These are phyloP conservation scores for Globisporangium ultimum DNA, from an alignment of 352 stramenopile genomes.

Conservation along the genomic window DNA sequence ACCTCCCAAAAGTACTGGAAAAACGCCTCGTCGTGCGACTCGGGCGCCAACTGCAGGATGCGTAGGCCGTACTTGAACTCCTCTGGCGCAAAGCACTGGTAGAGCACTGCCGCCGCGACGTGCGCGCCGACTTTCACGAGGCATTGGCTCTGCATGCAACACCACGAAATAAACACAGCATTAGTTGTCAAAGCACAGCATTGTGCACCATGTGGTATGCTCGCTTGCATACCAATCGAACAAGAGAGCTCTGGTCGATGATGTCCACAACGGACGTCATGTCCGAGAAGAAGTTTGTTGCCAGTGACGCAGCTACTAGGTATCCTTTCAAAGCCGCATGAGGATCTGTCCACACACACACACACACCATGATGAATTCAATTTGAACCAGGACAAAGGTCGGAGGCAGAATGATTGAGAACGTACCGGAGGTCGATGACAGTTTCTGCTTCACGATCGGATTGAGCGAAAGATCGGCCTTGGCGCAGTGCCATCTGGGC, in stretches of 20 bases:
- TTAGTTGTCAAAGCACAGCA: not conserved
- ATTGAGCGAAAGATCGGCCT: slow-evolving; percentile 65
- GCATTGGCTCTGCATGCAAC: slow-evolving; percentile 58
- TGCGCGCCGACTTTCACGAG: slow-evolving; percentile 80
- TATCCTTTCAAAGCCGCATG: slow-evolving; percentile 64
- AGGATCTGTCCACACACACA: slow-evolving; percentile 44
- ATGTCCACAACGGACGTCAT: slow-evolving; percentile 67
- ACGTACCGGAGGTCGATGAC: slow-evolving; percentile 51
- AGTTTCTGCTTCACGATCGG: slow-evolving; percentile 70
- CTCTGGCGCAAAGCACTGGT: slow-evolving; percentile 77
- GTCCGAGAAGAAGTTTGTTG: slow-evolving; percentile 82
- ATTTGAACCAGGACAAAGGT: slow-evolving; percentile 2
- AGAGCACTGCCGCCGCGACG: slow-evolving; percentile 76
- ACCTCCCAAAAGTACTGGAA: slow-evolving; percentile 90
- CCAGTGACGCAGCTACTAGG: slow-evolving; percentile 68
- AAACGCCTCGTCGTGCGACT: slow-evolving; percentile 67
- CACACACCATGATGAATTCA: not conserved
- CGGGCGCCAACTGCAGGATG: slow-evolving; percentile 68
- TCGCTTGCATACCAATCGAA: slow-evolving; percentile 54
- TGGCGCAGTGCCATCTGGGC: slow-evolving; percentile 73
- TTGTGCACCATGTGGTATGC: too few relatives aligned
- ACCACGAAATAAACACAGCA: not conserved
- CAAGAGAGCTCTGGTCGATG: slow-evolving; percentile 82
- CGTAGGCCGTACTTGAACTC: slow-evolving; percentile 81
- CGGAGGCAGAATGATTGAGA: not conserved